Conservation (phyloP, 805 yeast species). For the Candida suzukii region DNA sequence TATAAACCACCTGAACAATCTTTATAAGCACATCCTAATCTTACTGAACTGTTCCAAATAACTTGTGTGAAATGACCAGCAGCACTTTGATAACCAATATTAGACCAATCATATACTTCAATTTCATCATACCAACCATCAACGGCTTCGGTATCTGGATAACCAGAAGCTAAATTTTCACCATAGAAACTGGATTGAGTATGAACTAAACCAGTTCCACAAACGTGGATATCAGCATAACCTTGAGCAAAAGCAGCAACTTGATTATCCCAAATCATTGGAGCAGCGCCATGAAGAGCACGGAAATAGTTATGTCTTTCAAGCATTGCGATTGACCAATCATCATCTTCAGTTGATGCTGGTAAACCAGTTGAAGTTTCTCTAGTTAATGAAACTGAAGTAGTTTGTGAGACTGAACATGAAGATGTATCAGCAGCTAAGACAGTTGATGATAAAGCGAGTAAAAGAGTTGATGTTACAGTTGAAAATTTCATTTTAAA, state of each 20-base stretch:
- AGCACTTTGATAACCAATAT: slow-evolving; percentile 42
- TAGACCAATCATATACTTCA: slow-evolving; percentile 40
- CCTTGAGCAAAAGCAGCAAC: slow-evolving; percentile 50
- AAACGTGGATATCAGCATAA: slow-evolving; percentile 58
- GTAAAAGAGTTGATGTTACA: not conserved
- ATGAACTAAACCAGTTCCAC: no score
- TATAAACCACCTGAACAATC: slow-evolving; percentile 52
- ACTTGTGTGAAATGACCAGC: slow-evolving; percentile 76
- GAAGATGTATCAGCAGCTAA: slow-evolving; percentile 5
- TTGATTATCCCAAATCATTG: slow-evolving; percentile 49
- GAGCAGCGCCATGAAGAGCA: slow-evolving; percentile 42
- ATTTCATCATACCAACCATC: slow-evolving; percentile 76
- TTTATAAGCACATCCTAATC: slow-evolving; percentile 61
- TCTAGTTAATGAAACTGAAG: slow-evolving; percentile 7
- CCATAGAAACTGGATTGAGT: slow-evolving; percentile 65
- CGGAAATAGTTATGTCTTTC: slow-evolving; percentile 57
- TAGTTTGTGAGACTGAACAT: slow-evolving; percentile 8
- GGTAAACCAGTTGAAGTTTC: slow-evolving; percentile 3
- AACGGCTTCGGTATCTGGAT: slow-evolving; percentile 44
- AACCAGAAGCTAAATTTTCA: slow-evolving; percentile 74
- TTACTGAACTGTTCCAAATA: slow-evolving; percentile 56
- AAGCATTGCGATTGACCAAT: slow-evolving; percentile 33
- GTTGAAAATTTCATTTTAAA: not conserved
- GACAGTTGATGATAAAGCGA: slow-evolving; percentile 3
- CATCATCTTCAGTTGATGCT: slow-evolving; percentile 2